Percentiles rank a stretch among this genome's conserved stretches.
These are phyloP conservation scores for Typha latifolia DNA, from an alignment of 176 grass and related monocot genomes.

Conservation along the genomic window DNA sequence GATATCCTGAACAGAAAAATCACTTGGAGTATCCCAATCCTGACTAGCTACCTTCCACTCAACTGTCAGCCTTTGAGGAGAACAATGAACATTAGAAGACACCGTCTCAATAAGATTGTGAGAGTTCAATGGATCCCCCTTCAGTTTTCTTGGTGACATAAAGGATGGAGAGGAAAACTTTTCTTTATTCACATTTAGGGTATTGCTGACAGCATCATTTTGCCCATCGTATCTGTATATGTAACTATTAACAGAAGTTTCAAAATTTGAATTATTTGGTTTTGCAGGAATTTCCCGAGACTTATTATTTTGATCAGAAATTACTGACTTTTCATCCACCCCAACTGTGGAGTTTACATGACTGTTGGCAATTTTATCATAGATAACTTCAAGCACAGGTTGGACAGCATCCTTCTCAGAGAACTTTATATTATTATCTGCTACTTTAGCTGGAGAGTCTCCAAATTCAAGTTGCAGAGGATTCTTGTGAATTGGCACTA, in stretches of 20 bases:
- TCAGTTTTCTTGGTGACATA: neutral
- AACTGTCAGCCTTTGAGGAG: conserved; percentile 8
- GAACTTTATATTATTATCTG: conserved; percentile 3
- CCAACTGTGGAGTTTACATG: too few species aligned
- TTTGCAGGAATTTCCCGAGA: neutral
- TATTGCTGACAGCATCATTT: neutral
- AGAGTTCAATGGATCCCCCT: conserved; percentile 5
- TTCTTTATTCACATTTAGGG: neutral
- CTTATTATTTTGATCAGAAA: conserved; percentile 7
- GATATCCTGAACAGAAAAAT: conserved; percentile 20
- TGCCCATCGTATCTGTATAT: neutral
- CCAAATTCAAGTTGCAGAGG: conserved; percentile 17
- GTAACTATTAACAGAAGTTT: neutral
- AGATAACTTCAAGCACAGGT: neutral
- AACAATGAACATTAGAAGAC: neutral
- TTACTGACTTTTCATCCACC: neutral
- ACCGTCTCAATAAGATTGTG: neutral
- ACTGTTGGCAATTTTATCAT: neutral
- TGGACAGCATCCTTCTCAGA: neutral
- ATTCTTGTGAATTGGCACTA: conserved; percentile 22
- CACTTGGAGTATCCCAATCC: conserved; percentile 12
- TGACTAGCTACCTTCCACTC: conserved; percentile 13
- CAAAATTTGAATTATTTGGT: neutral
- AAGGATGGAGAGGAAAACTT: neutral
- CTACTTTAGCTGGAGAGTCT: conserved; percentile 7